A percentile compares a stretch with the other conserved stretches of the same genome.
phyloP scores from a whole-genome alignment of 495 filamentous ascomycete species.

The Aspergillus homomorphus region DNA sequence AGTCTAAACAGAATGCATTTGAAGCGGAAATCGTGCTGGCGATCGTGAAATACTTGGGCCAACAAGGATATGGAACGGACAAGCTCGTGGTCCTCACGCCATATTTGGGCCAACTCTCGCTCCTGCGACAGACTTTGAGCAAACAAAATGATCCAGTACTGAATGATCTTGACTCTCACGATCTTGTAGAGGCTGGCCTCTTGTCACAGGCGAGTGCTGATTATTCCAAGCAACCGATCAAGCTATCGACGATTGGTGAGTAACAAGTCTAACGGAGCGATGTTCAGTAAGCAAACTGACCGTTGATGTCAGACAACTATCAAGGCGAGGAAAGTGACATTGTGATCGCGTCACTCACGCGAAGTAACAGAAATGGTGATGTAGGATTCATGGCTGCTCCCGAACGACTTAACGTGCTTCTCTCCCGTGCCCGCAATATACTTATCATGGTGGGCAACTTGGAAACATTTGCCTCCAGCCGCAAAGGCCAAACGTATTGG shows the following conservation, averaged over 20 bases:
- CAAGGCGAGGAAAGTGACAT: constrained; percentile 80
- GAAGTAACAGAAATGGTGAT: constrained; percentile 61
- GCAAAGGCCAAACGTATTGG: constrained; percentile 61
- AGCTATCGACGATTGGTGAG: constrained; percentile 65
- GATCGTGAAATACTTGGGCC: constrained; percentile 67
- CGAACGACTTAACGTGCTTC: constrained; percentile 67
- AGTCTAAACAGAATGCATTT: constrained; percentile 61
- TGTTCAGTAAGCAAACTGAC: too few relatives aligned
- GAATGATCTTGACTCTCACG: constrained; percentile 67
- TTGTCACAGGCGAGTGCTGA: constrained; percentile 53
- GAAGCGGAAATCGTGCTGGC: constrained; percentile 68
- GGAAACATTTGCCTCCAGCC: constrained; percentile 60
- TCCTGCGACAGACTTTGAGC: constrained; percentile 52
- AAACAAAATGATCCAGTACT: constrained; percentile 59
- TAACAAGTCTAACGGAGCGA: too few relatives aligned
- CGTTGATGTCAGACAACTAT: constrained; percentile 79
- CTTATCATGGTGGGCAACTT: constrained; percentile 73
- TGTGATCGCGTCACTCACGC: constrained; percentile 63
- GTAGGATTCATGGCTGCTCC: constrained; percentile 74
- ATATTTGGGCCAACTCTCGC: constrained; percentile 66
- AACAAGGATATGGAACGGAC: constrained; percentile 70
- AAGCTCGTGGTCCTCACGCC: constrained; percentile 71
- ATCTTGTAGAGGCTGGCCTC: constrained; percentile 64
- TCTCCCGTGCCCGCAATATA: constrained; percentile 65
- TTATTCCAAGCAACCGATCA: constrained; percentile 48